These are phyloP conservation scores for Anisodus acutangulus DNA, from an alignment of 257 asterid species.

Conservation along the genomic window DNA sequence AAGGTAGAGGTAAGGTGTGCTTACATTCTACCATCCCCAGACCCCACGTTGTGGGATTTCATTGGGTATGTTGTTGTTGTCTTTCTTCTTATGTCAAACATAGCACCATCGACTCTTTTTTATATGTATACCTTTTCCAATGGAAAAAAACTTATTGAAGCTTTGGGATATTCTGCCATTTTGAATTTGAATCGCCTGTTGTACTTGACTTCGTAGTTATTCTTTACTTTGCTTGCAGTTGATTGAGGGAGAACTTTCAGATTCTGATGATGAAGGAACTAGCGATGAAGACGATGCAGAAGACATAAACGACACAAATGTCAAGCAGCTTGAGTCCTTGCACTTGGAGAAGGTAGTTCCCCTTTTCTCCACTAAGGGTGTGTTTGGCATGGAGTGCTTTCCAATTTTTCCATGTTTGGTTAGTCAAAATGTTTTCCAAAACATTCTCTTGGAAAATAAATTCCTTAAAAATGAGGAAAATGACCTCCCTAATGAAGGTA, in stretches of 20 bases:
- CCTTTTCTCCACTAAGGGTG: too few relatives aligned
- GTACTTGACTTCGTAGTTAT: constrained; percentile 1
- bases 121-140: not conserved
- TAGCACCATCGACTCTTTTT: not conserved
- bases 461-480: too few relatives aligned
- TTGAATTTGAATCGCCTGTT: not conserved
- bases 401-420: too few relatives aligned
- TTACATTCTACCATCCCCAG: too few relatives aligned
- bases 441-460: too few relatives aligned
- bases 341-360: constrained; percentile 56
- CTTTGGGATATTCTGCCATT: not conserved
- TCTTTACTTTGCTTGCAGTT: constrained; percentile 50
- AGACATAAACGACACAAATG: constrained; percentile 41
- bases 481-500: too few relatives aligned
- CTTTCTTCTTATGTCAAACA: not conserved
- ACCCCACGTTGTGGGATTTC: too few relatives aligned
- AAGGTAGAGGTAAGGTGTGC: too few relatives aligned
- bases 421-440: too few relatives aligned
- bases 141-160: not conserved
- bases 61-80: too few relatives aligned
- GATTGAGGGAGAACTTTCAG: constrained; percentile 51
- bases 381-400: too few relatives aligned
- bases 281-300: constrained; percentile 46
- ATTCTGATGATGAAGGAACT: constrained; percentile 60
- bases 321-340: constrained; percentile 51